phyloP scores from a whole-genome alignment of 2,329 filamentous ascomycete species.

The Orbilia ellipsospora region DNA sequence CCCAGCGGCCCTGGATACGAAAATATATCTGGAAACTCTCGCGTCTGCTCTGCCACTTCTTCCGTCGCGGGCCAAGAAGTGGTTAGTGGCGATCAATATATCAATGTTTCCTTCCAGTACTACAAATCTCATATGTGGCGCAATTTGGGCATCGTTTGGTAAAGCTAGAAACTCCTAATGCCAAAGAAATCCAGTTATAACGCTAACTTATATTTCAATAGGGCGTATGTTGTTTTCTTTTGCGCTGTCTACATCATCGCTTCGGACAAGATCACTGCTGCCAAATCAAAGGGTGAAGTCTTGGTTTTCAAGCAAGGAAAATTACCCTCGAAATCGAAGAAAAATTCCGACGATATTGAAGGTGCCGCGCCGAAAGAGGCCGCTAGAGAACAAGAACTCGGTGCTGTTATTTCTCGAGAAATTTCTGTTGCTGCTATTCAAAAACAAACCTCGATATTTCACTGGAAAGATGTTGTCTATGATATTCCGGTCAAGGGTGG shows the following conservation, averaged over 20 bases:
- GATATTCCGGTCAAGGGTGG: constrained; percentile 72
- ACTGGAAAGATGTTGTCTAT: constrained; percentile 88
- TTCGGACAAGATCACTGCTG: constrained; percentile 72
- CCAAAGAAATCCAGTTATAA: not conserved
- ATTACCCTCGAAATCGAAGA: constrained; percentile 62
- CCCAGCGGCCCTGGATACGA: constrained; percentile 66
- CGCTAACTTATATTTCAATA: not conserved
- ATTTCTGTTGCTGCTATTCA: constrained; percentile 65
- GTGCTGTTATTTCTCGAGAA: constrained; percentile 59
- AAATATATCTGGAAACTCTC: constrained; percentile 60
- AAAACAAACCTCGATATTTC: constrained; percentile 78
- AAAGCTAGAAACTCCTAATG: constrained; percentile 62
- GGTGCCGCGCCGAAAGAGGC: constrained; percentile 58
- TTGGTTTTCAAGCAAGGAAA: constrained; percentile 77
- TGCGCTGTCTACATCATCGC: constrained; percentile 72
- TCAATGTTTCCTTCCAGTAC: constrained; percentile 70
- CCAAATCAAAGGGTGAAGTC: constrained; percentile 81
- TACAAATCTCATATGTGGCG: constrained; percentile 71
- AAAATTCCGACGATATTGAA: constrained; percentile 63
- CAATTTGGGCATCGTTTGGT: constrained; percentile 77
- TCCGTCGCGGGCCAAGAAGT: constrained; percentile 66
- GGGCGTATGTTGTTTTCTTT: constrained; percentile 66
- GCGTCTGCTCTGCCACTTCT: constrained; percentile 72
- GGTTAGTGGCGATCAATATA: constrained; percentile 71
- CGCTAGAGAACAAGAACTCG: constrained; percentile 55